These are phyloP conservation scores for Synchytrium microbalum DNA, from an alignment of 371 early-diverging fungal species.

Conservation along the genomic window DNA sequence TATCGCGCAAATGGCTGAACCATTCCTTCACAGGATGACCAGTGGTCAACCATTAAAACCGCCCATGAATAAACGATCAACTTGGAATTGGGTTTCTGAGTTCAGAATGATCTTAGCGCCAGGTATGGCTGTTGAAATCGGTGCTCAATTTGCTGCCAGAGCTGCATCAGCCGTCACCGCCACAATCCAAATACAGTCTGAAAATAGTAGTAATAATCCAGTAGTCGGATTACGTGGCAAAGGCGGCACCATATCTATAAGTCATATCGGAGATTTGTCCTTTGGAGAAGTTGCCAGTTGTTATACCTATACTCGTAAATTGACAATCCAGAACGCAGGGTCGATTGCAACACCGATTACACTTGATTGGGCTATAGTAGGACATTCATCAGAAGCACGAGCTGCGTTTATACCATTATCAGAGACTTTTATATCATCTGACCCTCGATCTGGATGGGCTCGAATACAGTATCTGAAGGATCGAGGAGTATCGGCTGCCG, in stretches of 20 bases:
- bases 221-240: constrained; percentile 41
- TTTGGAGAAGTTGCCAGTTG: constrained; percentile 51
- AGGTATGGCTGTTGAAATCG: constrained; percentile 31
- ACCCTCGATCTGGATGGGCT: constrained; percentile 46
- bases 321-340: constrained; percentile 41
- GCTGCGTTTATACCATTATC: constrained; percentile 24
- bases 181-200: constrained; percentile 35
- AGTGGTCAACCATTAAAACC: neutral
- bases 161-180: constrained; percentile 32
- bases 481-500: constrained; percentile 13
- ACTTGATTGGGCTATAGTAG: constrained; percentile 47
- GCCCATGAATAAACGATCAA: constrained; percentile 2
- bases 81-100: constrained; percentile 30
- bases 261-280: constrained; percentile 41
- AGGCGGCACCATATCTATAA: constrained; percentile 44
- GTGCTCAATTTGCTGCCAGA: constrained; percentile 30
- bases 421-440: constrained; percentile 35
- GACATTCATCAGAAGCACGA: constrained; percentile 32
- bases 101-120: constrained; percentile 24
- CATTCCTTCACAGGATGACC: constrained; percentile 17
- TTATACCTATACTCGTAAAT: constrained; percentile 37
- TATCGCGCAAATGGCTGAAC: constrained; percentile 36
- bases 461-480: constrained; percentile 26
- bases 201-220: constrained; percentile 28
- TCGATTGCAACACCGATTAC: constrained; percentile 42